Conservation (phyloP, 768 basidiomycete genomes). For the Serendipita vermifera region DNA sequence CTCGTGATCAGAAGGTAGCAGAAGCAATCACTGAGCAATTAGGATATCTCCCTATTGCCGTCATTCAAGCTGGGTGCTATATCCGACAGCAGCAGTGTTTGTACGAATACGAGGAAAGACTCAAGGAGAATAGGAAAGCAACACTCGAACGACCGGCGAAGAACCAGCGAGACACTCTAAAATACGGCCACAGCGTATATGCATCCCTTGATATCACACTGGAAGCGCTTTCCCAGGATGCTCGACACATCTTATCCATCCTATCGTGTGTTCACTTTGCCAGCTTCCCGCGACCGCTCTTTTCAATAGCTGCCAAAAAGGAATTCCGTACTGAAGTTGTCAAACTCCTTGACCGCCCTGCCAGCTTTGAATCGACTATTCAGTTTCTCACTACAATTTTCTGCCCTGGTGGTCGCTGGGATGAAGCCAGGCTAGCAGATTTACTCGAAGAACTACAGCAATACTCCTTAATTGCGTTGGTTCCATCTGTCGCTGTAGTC, state of each 20-base stretch:
- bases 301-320: not conserved
- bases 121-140: not conserved
- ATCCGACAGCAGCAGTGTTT: conserved; percentile 2
- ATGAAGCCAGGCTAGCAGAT: not conserved
- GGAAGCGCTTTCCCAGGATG: not conserved
- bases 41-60: not conserved
- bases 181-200: not conserved
- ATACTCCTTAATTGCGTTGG: not conserved
- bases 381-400: not conserved
- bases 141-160: not conserved
- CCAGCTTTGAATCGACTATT: not conserved
- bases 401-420: not conserved
- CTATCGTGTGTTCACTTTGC: conserved; percentile 1
- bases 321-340: not conserved
- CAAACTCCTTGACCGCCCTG: not conserved
- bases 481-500: not conserved
- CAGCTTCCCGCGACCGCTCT: not conserved
- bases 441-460: not conserved
- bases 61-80: conserved; percentile 6
- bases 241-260: not conserved
- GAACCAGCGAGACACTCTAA: not conserved
- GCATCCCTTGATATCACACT: not conserved
- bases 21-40: not conserved
- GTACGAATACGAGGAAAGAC: not conserved
- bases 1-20: not conserved